phyloP scores from a whole-genome alignment of 164 flowering plant species.

The Chimonanthus praecox region DNA sequence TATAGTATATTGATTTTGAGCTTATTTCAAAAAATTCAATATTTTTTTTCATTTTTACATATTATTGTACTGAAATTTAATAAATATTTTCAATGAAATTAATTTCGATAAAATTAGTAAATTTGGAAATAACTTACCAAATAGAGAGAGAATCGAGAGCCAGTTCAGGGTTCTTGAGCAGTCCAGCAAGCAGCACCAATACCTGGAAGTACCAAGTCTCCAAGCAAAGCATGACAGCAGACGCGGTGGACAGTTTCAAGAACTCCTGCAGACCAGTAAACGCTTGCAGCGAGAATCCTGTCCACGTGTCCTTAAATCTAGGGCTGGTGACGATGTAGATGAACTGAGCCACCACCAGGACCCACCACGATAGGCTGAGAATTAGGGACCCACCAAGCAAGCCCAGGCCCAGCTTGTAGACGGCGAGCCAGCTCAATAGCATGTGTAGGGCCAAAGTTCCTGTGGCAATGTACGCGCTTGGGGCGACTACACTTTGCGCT shows the following conservation, averaged over 20 bases:
- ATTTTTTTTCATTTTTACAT: too few relatives aligned
- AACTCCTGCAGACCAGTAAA: constrained; percentile 50
- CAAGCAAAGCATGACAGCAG: constrained; percentile 64
- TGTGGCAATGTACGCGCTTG: constrained; percentile 41
- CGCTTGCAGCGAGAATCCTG: constrained; percentile 46
- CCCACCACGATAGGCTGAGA: constrained; percentile 33
- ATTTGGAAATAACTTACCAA: constrained; percentile 37
- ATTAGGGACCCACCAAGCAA: constrained; percentile 39
- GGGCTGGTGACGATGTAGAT: constrained; percentile 24
- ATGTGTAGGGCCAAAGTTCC: constrained; percentile 29
- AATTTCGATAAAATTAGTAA: too few relatives aligned
- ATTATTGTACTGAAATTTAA: too few relatives aligned
- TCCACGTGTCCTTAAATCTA: constrained; percentile 55
- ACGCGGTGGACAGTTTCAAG: constrained; percentile 51
- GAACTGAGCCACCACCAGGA: constrained; percentile 38
- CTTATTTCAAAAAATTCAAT: too few relatives aligned
- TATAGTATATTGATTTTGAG: too few relatives aligned
- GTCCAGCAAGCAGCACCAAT: constrained; percentile 50
- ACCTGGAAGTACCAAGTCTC: constrained; percentile 72
- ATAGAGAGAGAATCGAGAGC: constrained; percentile 57
- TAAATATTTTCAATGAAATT: too few relatives aligned
- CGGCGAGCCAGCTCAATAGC: constrained; percentile 42
- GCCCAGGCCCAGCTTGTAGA: constrained; percentile 27
- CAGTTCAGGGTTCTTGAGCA: constrained; percentile 49
- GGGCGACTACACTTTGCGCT: constrained; percentile 47